Evolutionary conservation across 2,329 filamentous ascomycete genomes (phyloP).

Genomic region (Cladosporium sp.): DNA sequence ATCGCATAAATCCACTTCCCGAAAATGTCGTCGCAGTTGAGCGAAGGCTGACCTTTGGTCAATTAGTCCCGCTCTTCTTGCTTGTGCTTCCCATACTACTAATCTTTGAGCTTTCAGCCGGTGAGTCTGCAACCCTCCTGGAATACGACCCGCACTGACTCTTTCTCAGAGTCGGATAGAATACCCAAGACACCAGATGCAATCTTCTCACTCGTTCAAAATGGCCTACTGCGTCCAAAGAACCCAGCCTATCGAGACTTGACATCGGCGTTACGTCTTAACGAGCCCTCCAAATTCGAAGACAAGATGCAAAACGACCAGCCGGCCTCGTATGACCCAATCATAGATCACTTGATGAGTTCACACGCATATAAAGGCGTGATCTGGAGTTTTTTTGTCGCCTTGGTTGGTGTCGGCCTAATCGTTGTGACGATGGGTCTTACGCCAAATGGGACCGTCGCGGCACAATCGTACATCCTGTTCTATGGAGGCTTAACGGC

Average conservation of each 20-base stretch:
- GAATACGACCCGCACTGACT: too few species aligned
- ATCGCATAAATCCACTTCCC: not conserved
- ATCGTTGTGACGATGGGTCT: too few species aligned
- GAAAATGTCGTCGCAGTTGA: not conserved
- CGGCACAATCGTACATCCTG: too few species aligned
- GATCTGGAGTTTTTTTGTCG: not conserved
- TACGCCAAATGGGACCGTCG: too few species aligned
- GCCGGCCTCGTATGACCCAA: not conserved
- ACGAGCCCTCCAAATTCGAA: not conserved
- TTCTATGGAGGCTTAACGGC: too few species aligned
- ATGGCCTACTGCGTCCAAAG: not conserved
- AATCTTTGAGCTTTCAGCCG: not conserved
- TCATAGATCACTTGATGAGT: not conserved
- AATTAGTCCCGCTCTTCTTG: conserved; percentile 2
- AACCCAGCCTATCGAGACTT: not conserved
- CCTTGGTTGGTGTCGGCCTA: too few species aligned
- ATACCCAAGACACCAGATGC: not conserved
- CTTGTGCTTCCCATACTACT: not conserved
- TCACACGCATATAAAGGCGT: not conserved
- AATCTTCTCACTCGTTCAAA: not conserved
- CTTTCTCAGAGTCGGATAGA: too few species aligned
- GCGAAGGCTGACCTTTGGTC: not conserved
- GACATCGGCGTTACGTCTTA: not conserved
- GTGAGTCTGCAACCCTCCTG: too few species aligned
- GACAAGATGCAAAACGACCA: not conserved